Percentiles rank a stretch among this genome's conserved stretches.
Conservation (phyloP, 2,329 filamentous ascomycete species). For the Apiospora rasikravindrae region DNA sequence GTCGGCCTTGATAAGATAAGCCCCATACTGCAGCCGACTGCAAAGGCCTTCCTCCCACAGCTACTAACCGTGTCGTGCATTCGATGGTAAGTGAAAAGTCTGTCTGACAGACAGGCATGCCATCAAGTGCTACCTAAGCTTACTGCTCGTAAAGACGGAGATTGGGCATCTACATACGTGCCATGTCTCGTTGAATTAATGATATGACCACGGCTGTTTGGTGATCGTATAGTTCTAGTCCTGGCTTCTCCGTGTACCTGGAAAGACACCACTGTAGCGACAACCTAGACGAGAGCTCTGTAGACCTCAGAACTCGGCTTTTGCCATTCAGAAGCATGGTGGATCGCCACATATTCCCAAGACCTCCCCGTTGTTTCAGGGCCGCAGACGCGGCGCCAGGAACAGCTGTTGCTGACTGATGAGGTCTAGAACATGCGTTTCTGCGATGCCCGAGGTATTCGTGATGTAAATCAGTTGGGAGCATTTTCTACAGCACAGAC, state of each 20-base stretch:
- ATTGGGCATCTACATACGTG: background rate
- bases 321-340: background rate
- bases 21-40: background rate
- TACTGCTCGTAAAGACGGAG: background rate
- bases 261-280: background rate
- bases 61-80: background rate
- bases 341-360: constrained; percentile 3
- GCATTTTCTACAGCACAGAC: background rate
- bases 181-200: background rate
- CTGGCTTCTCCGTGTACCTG: background rate
- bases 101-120: background rate
- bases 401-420: constrained; percentile 1
- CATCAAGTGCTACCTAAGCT: background rate
- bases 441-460: too few relatives aligned
- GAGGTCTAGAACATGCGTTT: background rate
- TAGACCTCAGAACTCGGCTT: background rate
- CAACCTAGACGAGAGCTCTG: background rate
- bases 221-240: background rate
- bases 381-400: constrained; percentile 10
- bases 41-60: background rate
- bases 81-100: background rate
- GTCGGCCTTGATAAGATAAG: background rate
- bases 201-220: background rate
- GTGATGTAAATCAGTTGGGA: too few relatives aligned
- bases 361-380: constrained; percentile 1